These are phyloP conservation scores for Lasiodiplodia sp. DNA, from an alignment of 2,329 filamentous ascomycete genomes.

Conservation along the genomic window DNA sequence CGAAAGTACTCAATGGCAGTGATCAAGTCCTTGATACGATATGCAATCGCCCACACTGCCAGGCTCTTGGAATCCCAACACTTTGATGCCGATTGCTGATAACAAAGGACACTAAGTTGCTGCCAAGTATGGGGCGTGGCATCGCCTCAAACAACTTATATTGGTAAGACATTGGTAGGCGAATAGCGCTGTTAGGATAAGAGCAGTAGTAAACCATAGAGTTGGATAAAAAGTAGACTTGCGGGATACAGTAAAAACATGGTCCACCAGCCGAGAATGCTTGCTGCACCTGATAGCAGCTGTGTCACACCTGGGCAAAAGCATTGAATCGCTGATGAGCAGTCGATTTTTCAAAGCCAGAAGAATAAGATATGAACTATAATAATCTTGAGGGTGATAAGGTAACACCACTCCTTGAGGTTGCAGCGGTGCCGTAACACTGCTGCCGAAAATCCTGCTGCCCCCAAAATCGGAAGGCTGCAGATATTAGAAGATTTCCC, in stretches of 20 bases:
- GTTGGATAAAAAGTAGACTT: neutral
- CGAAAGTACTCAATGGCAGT: conserved; percentile 68
- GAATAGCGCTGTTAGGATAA: neutral
- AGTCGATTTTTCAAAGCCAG: neutral
- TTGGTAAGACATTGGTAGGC: conserved; percentile 52
- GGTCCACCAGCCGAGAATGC: too few species aligned
- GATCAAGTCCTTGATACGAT: conserved; percentile 48
- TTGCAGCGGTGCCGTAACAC: neutral
- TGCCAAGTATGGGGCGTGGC: conserved; percentile 53
- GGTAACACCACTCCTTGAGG: neutral
- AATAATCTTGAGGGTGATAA: neutral
- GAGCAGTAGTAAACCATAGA: neutral
- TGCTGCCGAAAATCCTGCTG: neutral
- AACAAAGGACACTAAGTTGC: conserved; percentile 54
- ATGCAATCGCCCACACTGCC: conserved; percentile 50
- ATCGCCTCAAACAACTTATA: conserved; percentile 47
- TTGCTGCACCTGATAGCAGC: too few species aligned
- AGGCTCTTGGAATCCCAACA: conserved; percentile 57
- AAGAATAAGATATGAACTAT: neutral
- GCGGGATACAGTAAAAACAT: neutral
- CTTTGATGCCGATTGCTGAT: conserved; percentile 51
- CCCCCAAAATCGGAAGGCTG: neutral
- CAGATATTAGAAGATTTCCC: neutral
- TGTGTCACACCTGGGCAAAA: neutral
- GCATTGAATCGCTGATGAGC: neutral